Conservation (phyloP, 352 stramenopile species). For the Phytopythium delawarense region DNA sequence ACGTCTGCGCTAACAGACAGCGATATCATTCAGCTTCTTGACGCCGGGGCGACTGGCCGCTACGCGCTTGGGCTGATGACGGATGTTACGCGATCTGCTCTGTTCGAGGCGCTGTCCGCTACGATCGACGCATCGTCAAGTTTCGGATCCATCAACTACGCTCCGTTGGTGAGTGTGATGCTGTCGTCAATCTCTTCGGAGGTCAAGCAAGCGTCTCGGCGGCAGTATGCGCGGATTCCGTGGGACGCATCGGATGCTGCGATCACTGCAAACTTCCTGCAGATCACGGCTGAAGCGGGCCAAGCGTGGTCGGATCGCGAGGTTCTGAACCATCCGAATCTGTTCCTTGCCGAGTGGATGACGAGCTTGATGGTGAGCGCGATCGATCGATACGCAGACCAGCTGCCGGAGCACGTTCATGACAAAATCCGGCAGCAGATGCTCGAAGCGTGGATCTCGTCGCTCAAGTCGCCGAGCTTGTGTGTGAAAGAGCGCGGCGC, state of each 20-base stretch:
- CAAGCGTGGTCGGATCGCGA: conserved; percentile 81
- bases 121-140: conserved; percentile 5
- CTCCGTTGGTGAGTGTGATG: conserved; percentile 48
- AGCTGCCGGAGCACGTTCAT: conserved; percentile 31
- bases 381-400: conserved; percentile 37
- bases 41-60: conserved; percentile 54
- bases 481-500: conserved; percentile 86
- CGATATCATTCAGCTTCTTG: conserved; percentile 47
- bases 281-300: conserved; percentile 61
- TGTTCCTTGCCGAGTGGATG: conserved; percentile 85
- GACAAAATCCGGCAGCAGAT: conserved; percentile 61
- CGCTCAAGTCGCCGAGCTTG: conserved; percentile 80
- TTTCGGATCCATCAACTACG: conserved; percentile 12
- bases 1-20: conserved; percentile 27
- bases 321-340: conserved; percentile 77
- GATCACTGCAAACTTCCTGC: conserved; percentile 66
- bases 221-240: conserved; percentile 76
- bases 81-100: conserved; percentile 37
- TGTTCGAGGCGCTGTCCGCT: conserved; percentile 30
- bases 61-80: conserved; percentile 50
- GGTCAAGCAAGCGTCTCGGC: conserved; percentile 63
- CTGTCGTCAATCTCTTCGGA: conserved; percentile 56
- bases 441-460: conserved; percentile 75
- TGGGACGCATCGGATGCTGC: conserved; percentile 75
- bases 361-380: conserved; percentile 70